Evolutionary conservation across 176 grass and related monocot species (phyloP).

Genomic region (Aegilops umbellulata): DNA sequence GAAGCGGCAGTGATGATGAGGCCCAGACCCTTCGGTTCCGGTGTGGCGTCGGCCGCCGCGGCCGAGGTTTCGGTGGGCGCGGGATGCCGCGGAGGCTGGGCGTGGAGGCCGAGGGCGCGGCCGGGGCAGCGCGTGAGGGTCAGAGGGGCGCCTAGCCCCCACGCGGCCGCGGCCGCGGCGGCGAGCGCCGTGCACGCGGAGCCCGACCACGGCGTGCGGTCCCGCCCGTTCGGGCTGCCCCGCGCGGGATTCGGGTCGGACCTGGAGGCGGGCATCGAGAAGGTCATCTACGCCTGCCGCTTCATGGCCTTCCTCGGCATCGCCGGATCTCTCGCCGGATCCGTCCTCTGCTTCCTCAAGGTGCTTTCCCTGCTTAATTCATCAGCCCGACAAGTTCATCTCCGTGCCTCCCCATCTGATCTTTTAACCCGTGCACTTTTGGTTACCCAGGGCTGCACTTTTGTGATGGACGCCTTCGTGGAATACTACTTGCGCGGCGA

Average conservation of each 20-base stretch:
- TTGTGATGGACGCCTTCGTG: slow-evolving; percentile 63
- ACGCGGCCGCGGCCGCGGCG: slow-evolving; percentile 20
- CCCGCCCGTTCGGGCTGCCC: not conserved
- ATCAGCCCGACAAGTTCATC: not conserved
- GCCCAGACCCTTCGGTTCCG: not conserved
- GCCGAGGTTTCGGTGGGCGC: not conserved
- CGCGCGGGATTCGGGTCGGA: not conserved
- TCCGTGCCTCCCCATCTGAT: not conserved
- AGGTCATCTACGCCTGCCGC: slow-evolving; percentile 61
- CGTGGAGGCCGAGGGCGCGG: not conserved
- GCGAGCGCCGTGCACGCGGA: slow-evolving; percentile 21
- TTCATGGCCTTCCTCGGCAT: slow-evolving; percentile 81
- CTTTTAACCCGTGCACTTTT: not conserved
- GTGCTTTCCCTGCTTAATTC: slow-evolving; percentile 1
- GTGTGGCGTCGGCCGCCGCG: not conserved
- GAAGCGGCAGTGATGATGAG: slow-evolving; percentile 22
- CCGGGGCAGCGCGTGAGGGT: not conserved
- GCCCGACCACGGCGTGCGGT: not conserved
- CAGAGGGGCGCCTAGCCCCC: not conserved
- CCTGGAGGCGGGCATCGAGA: slow-evolving; percentile 46
- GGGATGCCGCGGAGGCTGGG: slow-evolving; percentile 19
- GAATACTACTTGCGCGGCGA: slow-evolving; percentile 50
- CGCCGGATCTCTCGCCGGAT: slow-evolving; percentile 68
- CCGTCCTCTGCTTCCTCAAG: slow-evolving; percentile 75
- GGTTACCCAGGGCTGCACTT: slow-evolving; percentile 60